phyloP scores from a whole-genome alignment of 805 yeast genomes.

The Ogataea minuta region DNA sequence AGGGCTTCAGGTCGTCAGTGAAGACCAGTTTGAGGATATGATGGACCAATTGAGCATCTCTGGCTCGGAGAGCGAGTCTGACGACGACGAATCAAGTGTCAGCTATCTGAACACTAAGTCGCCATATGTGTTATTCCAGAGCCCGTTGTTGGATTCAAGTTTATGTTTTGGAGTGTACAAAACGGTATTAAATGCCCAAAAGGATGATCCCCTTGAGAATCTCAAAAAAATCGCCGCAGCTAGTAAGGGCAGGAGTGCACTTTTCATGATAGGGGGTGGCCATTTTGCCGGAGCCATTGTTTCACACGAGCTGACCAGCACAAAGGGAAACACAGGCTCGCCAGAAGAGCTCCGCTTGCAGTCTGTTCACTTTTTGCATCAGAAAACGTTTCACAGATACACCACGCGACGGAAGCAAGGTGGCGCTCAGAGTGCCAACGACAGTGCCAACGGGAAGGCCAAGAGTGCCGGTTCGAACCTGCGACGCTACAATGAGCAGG shows the following conservation, averaged over 20 bases:
- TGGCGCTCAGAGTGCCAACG: constrained; percentile 92
- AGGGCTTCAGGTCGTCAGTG: constrained; percentile 47
- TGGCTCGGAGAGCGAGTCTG: constrained; percentile 49
- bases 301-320: constrained; percentile 59
- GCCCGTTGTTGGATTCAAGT: constrained; percentile 41
- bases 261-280: constrained; percentile 96
- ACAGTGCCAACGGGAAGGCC: constrained; percentile 91
- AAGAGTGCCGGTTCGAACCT: constrained; percentile 92
- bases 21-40: constrained; percentile 56
- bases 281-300: constrained; percentile 96
- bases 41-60: constrained; percentile 56
- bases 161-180: constrained; percentile 69
- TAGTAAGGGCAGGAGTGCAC: constrained; percentile 54
- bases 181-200: constrained; percentile 46
- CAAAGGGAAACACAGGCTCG: constrained; percentile 54
- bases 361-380: constrained; percentile 62
- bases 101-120: constrained; percentile 67
- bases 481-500: constrained; percentile 87
- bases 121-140: constrained; percentile 61
- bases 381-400: constrained; percentile 89
- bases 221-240: constrained; percentile 30
- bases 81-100: constrained; percentile 36
- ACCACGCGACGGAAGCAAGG: constrained; percentile 97
- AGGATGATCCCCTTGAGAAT: constrained; percentile 50
- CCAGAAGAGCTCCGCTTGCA: constrained; percentile 54